Conservation (phyloP, 805 yeast species). For the Barnettozyma pratensis region DNA sequence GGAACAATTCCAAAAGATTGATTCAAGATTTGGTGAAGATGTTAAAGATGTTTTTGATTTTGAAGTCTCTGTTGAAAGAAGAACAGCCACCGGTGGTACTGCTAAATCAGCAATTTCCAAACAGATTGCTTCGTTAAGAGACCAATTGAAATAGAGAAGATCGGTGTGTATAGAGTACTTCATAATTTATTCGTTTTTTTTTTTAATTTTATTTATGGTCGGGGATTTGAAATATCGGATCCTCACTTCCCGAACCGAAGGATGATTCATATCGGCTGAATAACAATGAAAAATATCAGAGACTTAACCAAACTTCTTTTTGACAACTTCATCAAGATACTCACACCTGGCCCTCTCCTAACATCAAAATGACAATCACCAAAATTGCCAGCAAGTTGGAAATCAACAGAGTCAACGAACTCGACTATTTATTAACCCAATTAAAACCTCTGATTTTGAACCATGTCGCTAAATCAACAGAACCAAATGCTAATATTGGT, state of each 20-base stretch:
- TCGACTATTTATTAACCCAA: slow-evolving; percentile 47
- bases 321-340: slow-evolving; percentile 40
- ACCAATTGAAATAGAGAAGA: slow-evolving; percentile 21
- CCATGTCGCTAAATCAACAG: slow-evolving; percentile 47
- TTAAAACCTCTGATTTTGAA: slow-evolving; percentile 46
- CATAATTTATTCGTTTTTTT: slow-evolving; percentile 23
- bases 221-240: slow-evolving; percentile 34
- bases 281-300: no score
- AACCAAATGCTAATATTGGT: slow-evolving; percentile 44
- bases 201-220: slow-evolving; percentile 50
- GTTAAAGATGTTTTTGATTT: slow-evolving; percentile 84
- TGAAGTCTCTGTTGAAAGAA: slow-evolving; percentile 92
- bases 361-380: slow-evolving; percentile 19
- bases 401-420: slow-evolving; percentile 46
- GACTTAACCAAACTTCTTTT: slow-evolving; percentile 31
- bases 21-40: slow-evolving; percentile 73
- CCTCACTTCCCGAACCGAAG: slow-evolving; percentile 23
- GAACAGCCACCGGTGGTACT: slow-evolving; percentile 96
- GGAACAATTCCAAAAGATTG: slow-evolving; percentile 76
- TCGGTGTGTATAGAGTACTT: background rate
- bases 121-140: slow-evolving; percentile 46
- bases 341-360: background rate
- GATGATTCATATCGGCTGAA: no score
- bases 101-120: slow-evolving; percentile 83
- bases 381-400: slow-evolving; percentile 33